These are phyloP conservation scores for Metarhizium rileyi DNA, from an alignment of 2,329 filamentous ascomycete species.

Conservation along the genomic window DNA sequence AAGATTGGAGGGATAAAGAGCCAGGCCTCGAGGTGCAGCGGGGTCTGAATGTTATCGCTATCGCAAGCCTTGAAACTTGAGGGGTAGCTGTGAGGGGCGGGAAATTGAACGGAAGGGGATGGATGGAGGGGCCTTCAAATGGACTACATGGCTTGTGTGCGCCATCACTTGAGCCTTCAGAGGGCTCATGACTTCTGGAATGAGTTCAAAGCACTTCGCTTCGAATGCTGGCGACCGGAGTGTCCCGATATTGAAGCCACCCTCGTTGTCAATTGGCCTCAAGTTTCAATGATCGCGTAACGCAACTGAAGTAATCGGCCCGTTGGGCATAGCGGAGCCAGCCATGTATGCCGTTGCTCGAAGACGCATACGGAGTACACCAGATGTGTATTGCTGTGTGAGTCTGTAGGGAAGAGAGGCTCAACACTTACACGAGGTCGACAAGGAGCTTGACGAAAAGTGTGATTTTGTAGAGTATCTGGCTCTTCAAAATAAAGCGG, in stretches of 20 bases:
- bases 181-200: neutral
- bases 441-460: neutral
- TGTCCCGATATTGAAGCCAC: conserved; percentile 4
- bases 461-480: neutral
- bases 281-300: no score
- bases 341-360: neutral
- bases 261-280: conserved; percentile 6
- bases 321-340: conserved; percentile 1
- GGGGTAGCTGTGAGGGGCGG: neutral
- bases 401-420: conserved; percentile 4
- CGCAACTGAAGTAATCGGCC: no score
- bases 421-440: conserved; percentile 6
- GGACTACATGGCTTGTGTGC: no score
- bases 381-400: neutral
- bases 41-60: neutral
- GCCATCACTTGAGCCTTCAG: neutral
- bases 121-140: neutral
- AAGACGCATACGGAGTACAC: neutral
- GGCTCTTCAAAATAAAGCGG: neutral
- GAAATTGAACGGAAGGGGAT: neutral
- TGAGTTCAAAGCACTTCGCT: neutral
- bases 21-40: neutral
- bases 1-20: neutral
- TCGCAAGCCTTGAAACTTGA: conserved; percentile 3
- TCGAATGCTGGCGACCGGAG: neutral